Percentiles rank a stretch among this genome's conserved stretches.
Conservation (phyloP, 345 rosid species). For the Cardamine chenopodiifolia region DNA sequence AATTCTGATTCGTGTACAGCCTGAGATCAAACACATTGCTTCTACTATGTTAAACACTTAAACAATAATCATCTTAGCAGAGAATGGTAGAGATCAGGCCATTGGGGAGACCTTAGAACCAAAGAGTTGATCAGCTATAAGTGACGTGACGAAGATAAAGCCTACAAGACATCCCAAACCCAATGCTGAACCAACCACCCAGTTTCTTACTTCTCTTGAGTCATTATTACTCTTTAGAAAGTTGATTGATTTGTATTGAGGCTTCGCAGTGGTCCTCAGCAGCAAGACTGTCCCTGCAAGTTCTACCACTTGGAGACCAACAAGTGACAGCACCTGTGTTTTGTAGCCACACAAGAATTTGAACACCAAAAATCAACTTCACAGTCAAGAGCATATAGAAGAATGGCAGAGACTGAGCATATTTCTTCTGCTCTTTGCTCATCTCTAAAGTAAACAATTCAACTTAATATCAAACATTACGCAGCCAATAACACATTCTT, state of each 20-base stretch:
- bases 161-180: slow-evolving; percentile 61
- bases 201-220: slow-evolving; percentile 49
- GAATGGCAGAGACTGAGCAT: neutral
- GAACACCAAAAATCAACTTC: neutral
- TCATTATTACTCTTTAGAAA: slow-evolving; percentile 43
- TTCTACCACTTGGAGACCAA: slow-evolving; percentile 60
- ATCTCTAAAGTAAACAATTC: neutral
- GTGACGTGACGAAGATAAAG: slow-evolving; percentile 57
- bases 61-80: slow-evolving; percentile 22
- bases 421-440: neutral
- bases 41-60: slow-evolving; percentile 5
- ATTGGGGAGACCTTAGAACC: slow-evolving; percentile 54
- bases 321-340: slow-evolving; percentile 63
- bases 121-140: slow-evolving; percentile 49
- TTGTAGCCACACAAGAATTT: neutral
- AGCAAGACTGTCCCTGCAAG: slow-evolving; percentile 57
- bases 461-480: neutral
- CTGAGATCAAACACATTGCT: slow-evolving; percentile 40
- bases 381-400: neutral
- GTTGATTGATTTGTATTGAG: slow-evolving; percentile 48
- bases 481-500: neutral
- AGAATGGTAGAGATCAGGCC: neutral
- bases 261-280: slow-evolving; percentile 53
- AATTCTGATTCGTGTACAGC: slow-evolving; percentile 51
- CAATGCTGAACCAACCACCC: slow-evolving; percentile 65